These are phyloP conservation scores for Tausonia pullulans DNA, from an alignment of 1,284 basidiomycete genomes.

Conservation along the genomic window DNA sequence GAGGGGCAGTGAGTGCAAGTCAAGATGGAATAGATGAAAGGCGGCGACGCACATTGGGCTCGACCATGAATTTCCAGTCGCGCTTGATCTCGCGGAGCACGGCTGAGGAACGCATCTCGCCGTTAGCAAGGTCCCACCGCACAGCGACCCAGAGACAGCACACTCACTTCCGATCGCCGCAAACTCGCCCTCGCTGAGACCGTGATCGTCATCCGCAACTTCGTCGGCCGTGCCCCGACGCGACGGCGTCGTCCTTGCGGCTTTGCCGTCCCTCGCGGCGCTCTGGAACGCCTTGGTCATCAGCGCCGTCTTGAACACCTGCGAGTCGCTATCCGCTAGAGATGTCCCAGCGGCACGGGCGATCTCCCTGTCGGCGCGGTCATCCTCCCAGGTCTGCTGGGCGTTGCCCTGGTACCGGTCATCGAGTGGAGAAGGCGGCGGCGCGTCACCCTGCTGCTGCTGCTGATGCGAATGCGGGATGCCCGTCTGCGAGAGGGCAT, in stretches of 20 bases:
- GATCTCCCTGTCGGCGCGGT: not conserved
- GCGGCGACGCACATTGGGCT: conserved; percentile 57
- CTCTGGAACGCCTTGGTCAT: conserved; percentile 2
- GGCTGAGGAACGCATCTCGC: conserved; percentile 37
- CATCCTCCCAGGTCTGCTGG: not conserved
- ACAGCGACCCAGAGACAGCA: not conserved
- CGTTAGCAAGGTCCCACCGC: not conserved
- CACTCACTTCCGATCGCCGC: not conserved
- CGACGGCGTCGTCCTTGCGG: not conserved
- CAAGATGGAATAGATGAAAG: conserved; percentile 8
- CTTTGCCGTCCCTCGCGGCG: not conserved
- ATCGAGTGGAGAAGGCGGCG: no score
- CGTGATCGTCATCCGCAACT: not conserved
- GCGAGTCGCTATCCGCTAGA: not conserved
- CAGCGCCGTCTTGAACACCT: conserved; percentile 2
- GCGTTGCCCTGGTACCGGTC: no score
- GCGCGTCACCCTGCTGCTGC: no score
- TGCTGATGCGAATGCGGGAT: no score
- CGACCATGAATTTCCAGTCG: conserved; percentile 80
- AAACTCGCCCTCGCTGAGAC: not conserved
- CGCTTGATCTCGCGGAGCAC: conserved; percentile 73
- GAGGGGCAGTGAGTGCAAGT: conserved; percentile 17
- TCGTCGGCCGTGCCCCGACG: not conserved
- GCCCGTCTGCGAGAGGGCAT: no score
- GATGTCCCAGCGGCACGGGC: no score